Percentiles rank a stretch among this genome's conserved stretches.
These are phyloP conservation scores for Tilletia walkeri DNA, from an alignment of 1,284 basidiomycete genomes.

Conservation along the genomic window DNA sequence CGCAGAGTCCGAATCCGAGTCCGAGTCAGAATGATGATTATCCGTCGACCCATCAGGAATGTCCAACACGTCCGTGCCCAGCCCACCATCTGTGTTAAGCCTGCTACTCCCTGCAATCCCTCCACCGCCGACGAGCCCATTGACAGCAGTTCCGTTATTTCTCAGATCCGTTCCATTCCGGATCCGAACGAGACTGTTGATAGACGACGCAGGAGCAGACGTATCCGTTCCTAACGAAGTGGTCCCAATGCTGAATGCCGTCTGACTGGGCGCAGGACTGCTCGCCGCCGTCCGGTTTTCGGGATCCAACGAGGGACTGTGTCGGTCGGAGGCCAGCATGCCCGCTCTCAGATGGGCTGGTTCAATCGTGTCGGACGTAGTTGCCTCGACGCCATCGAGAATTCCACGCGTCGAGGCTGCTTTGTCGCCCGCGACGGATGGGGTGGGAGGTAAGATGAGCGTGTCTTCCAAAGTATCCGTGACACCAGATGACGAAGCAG, in stretches of 20 bases:
- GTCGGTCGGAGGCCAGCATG: too few relatives aligned
- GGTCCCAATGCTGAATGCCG: slow-evolving; percentile 7
- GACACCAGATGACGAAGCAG: not conserved
- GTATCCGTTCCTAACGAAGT: slow-evolving; percentile 10
- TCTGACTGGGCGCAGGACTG: slow-evolving; percentile 10
- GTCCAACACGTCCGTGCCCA: not conserved
- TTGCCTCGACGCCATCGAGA: not conserved
- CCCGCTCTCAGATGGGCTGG: too few relatives aligned
- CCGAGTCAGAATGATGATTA: slow-evolving; percentile 1
- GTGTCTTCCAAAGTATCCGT: not conserved
- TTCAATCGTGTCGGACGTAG: not conserved
- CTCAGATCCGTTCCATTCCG: slow-evolving; percentile 4
- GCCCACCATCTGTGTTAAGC: too few relatives aligned
- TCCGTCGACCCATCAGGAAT: not conserved
- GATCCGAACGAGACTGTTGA: slow-evolving; percentile 11
- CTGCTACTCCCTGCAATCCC: not conserved
- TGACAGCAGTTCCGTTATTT: not conserved
- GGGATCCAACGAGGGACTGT: not conserved
- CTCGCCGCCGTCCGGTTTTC: slow-evolving; percentile 3
- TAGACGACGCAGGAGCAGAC: slow-evolving; percentile 3
- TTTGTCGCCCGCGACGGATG: not conserved
- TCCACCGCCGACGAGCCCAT: not conserved
- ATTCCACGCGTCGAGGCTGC: too few relatives aligned
- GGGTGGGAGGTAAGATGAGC: not conserved
- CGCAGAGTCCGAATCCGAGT: not conserved